Evolutionary conservation across 768 basidiomycete genomes (phyloP).

Genomic region (Kwoniella sp.): DNA sequence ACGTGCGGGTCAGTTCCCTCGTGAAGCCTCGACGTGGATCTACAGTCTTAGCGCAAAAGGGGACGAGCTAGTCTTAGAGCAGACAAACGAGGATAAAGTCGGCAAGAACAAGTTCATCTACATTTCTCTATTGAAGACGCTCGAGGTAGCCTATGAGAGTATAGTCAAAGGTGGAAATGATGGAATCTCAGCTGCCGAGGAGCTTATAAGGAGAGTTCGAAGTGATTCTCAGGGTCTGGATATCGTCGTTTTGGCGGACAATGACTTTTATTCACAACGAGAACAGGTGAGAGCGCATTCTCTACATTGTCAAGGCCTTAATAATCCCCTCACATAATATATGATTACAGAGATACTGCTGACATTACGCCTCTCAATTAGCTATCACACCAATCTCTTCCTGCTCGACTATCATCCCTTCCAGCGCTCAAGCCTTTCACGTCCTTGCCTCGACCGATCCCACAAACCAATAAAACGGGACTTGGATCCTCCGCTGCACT

Average conservation of each 20-base stretch:
- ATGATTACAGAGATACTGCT: too few species aligned
- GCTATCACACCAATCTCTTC: slow-evolving; percentile 68
- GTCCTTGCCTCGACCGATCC: slow-evolving; percentile 67
- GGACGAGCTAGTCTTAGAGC: slow-evolving; percentile 7
- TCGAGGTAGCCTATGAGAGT: slow-evolving; percentile 62
- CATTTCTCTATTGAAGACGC: slow-evolving; percentile 76
- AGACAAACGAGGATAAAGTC: slow-evolving; percentile 15
- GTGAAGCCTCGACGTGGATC: slow-evolving; percentile 66
- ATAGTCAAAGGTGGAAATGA: slow-evolving; percentile 3
- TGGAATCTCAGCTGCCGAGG: slow-evolving; percentile 7
- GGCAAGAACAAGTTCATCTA: slow-evolving; percentile 83
- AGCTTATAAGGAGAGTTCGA: slow-evolving; percentile 22
- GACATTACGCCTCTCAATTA: slow-evolving; percentile 53
- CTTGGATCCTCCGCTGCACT: slow-evolving; percentile 95
- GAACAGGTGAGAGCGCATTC: slow-evolving; percentile 64
- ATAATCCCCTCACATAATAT: too few species aligned
- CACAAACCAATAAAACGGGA: slow-evolving; percentile 95
- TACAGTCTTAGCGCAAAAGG: slow-evolving; percentile 61
- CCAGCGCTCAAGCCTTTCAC: slow-evolving; percentile 73
- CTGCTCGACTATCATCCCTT: slow-evolving; percentile 68
- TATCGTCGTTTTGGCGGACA: slow-evolving; percentile 84
- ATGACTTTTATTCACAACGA: slow-evolving; percentile 96
- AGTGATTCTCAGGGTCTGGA: slow-evolving; percentile 61
- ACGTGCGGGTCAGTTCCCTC: slow-evolving; percentile 85
- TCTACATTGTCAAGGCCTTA: too few species aligned